Base-by-base conservation (phyloP, 257 asterid genomes). In the Nicotiana tomentosiformis region DNA sequence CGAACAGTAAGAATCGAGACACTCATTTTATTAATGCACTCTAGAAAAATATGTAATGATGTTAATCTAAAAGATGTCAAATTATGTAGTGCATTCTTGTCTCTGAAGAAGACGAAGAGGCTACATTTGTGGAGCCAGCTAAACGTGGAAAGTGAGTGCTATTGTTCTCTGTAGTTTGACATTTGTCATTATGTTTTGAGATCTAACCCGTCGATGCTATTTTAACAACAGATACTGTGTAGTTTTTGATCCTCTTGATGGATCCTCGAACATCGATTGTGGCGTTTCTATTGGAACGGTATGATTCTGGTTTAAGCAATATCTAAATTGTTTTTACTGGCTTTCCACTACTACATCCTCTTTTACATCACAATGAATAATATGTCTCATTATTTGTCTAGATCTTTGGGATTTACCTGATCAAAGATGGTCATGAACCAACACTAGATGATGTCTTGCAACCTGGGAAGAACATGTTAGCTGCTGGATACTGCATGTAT, bases 401-500 rank as follows among this genome's bases (percentile, higher is more conserved):
- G 99, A 96, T 96, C 55, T 94, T 96, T 82, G 99, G 99, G 80
- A 89, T 96, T 82, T 96, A 93, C 85, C 80, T 87, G 89, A 82
- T 94, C 23, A 81, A 88, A 67, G 95, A 92, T 10, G 93, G 88
- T 26, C 62, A 49, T 12, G 97, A 93, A 37, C 98, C 98, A 10
- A 87, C 86, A 57, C 82, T 96, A n/a, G 97, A 91, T 82, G 96
- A 94, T 77, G 98, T 93, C 53, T 82, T 96, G 90, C 98, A 92
- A 91, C 98, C 99, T 29, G 99, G 99, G 86, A 92, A 90, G 86
- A 92, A 96, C 53, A 90, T 96, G 99, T 82, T 94, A 83, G 95
- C 99, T 87, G 98, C 99, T 11, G 99, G 99, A 77, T 96, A 96
- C 84, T 96, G 98, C 88, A 96, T 93, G 98, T 96, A 96, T 51